phyloP scores from a whole-genome alignment of 1,284 basidiomycete genomes.

The Apiotrichum domesticum region DNA sequence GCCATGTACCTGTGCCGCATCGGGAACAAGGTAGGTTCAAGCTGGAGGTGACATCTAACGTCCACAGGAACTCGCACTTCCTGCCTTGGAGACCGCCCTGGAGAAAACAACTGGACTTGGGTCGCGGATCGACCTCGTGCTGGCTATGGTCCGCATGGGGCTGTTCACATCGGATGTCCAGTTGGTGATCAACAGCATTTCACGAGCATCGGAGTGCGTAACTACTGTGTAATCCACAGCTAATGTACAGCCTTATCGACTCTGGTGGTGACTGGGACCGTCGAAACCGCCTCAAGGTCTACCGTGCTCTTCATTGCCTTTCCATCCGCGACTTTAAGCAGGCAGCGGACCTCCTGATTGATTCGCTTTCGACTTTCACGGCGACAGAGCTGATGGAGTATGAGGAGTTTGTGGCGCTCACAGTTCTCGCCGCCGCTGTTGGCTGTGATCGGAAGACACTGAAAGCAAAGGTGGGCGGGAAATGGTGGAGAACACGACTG shows the following conservation, averaged over 20 bases:
- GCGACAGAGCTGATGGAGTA: conserved; percentile 84
- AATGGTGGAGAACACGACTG: background rate
- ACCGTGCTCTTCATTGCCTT: conserved; percentile 77
- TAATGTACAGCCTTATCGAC: conserved; percentile 68
- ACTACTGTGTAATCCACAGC: background rate
- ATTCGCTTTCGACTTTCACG: conserved; percentile 89
- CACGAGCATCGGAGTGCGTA: conserved; percentile 73
- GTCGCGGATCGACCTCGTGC: conserved; percentile 84
- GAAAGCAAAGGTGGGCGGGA: conserved; percentile 73
- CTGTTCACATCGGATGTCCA: conserved; percentile 82
- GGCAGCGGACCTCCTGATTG: conserved; percentile 70
- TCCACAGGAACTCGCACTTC: conserved; percentile 61
- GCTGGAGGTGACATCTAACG: background rate
- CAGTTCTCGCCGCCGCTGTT: conserved; percentile 73
- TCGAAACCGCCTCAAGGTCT: conserved; percentile 92
- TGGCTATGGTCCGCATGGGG: conserved; percentile 82
- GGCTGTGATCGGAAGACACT: conserved; percentile 76
- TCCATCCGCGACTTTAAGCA: conserved; percentile 73
- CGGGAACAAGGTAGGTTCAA: conserved; percentile 70
- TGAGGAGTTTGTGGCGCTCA: conserved; percentile 83
- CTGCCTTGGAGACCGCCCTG: conserved; percentile 75
- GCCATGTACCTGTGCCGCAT: conserved; percentile 84
- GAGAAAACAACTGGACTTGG: conserved; percentile 92
- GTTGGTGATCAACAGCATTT: conserved; percentile 66
- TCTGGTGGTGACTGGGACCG: conserved; percentile 98